A percentile compares a stretch with the other conserved stretches of the same genome.
Evolutionary conservation across 2,329 filamentous ascomycete species (phyloP).

Genomic region (Colletotrichum sp.): DNA sequence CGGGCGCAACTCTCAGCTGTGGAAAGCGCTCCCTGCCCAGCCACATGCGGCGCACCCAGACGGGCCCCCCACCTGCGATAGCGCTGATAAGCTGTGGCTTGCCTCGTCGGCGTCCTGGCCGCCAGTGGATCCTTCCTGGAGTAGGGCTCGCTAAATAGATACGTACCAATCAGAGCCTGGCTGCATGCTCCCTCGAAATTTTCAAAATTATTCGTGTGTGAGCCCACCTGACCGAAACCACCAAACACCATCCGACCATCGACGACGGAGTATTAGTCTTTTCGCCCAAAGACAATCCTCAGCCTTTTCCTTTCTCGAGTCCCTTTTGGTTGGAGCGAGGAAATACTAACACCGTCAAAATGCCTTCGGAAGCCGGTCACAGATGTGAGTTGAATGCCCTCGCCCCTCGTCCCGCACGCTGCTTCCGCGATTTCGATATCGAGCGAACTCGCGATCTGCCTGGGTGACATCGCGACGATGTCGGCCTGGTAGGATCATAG

Average conservation of each 20-base stretch:
- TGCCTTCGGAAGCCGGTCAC: slow-evolving; percentile 89
- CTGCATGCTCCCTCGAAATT: background rate
- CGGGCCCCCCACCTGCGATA: background rate
- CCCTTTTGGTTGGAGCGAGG: slow-evolving; percentile 51
- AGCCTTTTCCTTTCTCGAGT: slow-evolving; percentile 42
- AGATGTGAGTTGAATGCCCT: slow-evolving; percentile 71
- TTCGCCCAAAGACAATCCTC: slow-evolving; percentile 43
- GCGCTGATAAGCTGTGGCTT: background rate
- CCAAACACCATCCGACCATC: slow-evolving; percentile 13
- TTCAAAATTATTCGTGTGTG: background rate
- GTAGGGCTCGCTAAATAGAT: background rate
- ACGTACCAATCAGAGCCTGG: background rate
- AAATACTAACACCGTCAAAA: slow-evolving; percentile 65
- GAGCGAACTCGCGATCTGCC: background rate
- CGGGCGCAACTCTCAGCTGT: background rate
- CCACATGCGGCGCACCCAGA: background rate
- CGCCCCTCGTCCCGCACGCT: background rate
- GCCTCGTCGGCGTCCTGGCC: background rate
- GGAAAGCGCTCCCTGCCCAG: background rate
- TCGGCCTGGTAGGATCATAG: background rate
- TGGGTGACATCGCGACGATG: background rate
- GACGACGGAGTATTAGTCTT: slow-evolving; percentile 27
- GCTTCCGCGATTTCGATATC: background rate
- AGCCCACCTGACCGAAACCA: background rate
- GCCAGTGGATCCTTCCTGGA: background rate